Conservation (phyloP, 2,329 filamentous ascomycete genomes). For the Fusarium xylarioides region DNA sequence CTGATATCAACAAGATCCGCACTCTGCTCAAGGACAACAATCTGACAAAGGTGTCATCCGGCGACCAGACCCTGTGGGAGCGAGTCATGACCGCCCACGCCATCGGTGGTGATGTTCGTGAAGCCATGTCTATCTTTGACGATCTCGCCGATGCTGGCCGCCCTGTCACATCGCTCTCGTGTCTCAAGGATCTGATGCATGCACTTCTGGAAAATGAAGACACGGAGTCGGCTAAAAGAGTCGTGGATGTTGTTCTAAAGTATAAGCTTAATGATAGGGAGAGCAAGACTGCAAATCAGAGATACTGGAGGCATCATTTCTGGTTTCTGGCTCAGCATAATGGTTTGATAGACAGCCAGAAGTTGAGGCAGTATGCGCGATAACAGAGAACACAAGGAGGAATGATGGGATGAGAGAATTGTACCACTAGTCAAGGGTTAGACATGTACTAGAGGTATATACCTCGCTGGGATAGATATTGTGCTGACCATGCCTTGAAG, state of each 20-base stretch:
- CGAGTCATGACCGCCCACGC: conserved; percentile 75
- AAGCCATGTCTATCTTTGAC: conserved; percentile 60
- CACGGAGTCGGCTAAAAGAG: conserved; percentile 42
- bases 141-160: conserved; percentile 52
- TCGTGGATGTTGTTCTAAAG: conserved; percentile 46
- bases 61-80: conserved; percentile 75
- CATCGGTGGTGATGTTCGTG: conserved; percentile 57
- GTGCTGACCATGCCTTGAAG: conserved; percentile 10
- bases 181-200: conserved; percentile 55
- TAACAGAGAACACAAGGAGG: not conserved
- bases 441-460: conserved; percentile 33
- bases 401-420: not conserved
- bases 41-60: conserved; percentile 46
- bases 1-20: conserved; percentile 68
- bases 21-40: conserved; percentile 67
- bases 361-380: conserved; percentile 1
- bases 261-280: conserved; percentile 41
- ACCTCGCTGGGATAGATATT: conserved; percentile 26
- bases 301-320: conserved; percentile 60
- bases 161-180: conserved; percentile 53
- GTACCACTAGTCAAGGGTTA: conserved; percentile 1
- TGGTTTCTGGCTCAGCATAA: conserved; percentile 57
- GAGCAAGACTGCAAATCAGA: conserved; percentile 28
- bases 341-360: conserved; percentile 48
- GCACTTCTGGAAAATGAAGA: conserved; percentile 42